Conservation (phyloP, 2,329 filamentous ascomycete genomes). For the Hirsutella minnesotensis region DNA sequence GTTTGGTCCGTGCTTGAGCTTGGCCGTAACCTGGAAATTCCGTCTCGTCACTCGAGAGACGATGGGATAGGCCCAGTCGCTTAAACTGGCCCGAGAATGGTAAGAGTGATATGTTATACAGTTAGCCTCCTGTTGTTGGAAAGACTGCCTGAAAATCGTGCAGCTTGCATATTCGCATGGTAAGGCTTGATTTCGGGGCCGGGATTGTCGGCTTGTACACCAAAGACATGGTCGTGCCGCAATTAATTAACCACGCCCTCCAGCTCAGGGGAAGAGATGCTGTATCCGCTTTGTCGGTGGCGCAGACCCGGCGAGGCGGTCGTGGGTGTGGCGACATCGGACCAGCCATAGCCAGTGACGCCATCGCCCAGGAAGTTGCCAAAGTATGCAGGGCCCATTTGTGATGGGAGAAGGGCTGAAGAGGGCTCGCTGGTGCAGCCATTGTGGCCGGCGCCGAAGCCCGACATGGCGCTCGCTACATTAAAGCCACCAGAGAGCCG, state of each 20-base stretch:
- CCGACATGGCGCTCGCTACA: slow-evolving; percentile 28
- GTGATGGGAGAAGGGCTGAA: slow-evolving; percentile 30
- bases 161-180: too few species aligned
- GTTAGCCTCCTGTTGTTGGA: too few species aligned
- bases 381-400: slow-evolving; percentile 30
- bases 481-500: slow-evolving; percentile 35
- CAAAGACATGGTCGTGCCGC: too few species aligned
- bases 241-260: neutral
- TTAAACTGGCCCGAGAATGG: too few species aligned
- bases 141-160: too few species aligned
- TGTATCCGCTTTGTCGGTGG: neutral
- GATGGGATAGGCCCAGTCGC: too few species aligned
- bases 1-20: too few species aligned
- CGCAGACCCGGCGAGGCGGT: slow-evolving; percentile 9
- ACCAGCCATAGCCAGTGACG: slow-evolving; percentile 40
- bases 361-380: slow-evolving; percentile 17
- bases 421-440: slow-evolving; percentile 29
- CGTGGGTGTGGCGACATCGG: slow-evolving; percentile 26
- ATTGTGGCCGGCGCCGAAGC: slow-evolving; percentile 30
- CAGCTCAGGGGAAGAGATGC: neutral
- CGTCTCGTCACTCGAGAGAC: too few species aligned
- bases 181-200: too few species aligned
- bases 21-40: too few species aligned
- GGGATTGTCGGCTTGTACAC: too few species aligned
- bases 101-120: too few species aligned